A percentile compares a stretch with the other conserved stretches of the same genome.
phyloP scores from a whole-genome alignment of 192 early-diverging fungal genomes.

The Coemansia javaensis region DNA sequence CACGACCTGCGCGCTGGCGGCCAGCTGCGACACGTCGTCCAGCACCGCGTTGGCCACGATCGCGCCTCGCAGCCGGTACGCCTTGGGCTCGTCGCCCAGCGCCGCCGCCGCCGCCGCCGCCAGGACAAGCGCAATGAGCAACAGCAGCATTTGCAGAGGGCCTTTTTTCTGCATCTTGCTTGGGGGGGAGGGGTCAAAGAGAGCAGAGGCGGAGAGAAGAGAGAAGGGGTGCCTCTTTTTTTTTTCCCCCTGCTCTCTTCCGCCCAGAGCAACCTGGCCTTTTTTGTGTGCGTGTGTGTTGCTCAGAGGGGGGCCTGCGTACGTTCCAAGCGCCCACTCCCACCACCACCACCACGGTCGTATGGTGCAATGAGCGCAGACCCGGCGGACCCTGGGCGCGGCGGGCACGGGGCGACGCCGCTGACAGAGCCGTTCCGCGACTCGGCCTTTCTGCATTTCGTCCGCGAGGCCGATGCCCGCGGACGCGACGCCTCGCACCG shows the following conservation, averaged over 20 bases:
- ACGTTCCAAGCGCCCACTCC: too few species aligned
- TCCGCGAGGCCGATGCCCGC: constrained; percentile 16
- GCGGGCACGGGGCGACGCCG: constrained; percentile 6
- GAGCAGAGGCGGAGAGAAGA: too few species aligned
- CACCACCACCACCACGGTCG: too few species aligned
- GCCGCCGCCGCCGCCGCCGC: constrained; percentile 8
- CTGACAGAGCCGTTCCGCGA: constrained; percentile 30
- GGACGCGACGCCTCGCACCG: constrained; percentile 1
- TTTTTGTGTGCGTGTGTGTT: not conserved
- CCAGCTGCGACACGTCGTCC: constrained; percentile 18
- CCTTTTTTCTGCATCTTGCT: too few species aligned
- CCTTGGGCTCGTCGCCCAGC: too few species aligned
- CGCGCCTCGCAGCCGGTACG: constrained; percentile 44
- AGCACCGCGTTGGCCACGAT: constrained; percentile 31
- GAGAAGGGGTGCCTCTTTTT: too few species aligned
- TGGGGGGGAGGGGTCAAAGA: too few species aligned
- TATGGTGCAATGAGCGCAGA: constrained; percentile 24
- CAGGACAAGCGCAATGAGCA: constrained; percentile 8
- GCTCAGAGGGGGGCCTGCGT: too few species aligned
- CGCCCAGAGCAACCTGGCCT: too few species aligned
- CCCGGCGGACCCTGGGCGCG: constrained; percentile 9
- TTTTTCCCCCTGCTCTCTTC: too few species aligned
- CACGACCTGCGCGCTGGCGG: constrained; percentile 17
- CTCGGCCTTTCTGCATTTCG: constrained; percentile 17
- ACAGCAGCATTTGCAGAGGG: not conserved